Percentiles rank a stretch among this genome's conserved stretches.
Conservation (phyloP, 768 basidiomycete genomes). For the Leccinum subgranulosum region DNA sequence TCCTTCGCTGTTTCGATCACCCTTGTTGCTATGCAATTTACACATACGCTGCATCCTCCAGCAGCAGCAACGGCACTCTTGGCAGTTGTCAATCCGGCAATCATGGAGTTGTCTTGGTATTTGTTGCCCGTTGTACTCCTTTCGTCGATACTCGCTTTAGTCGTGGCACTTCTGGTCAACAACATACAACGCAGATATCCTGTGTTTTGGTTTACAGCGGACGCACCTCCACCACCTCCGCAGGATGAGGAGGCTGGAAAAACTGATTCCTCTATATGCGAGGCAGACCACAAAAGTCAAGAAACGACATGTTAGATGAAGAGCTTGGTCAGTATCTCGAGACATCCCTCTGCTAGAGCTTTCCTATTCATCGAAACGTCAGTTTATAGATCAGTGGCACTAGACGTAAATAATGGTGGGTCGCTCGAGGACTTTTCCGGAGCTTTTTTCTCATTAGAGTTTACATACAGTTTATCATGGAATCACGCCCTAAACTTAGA, state of each 20-base stretch:
- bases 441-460: conserved; percentile 3
- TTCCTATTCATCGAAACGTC: conserved; percentile 3
- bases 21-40: conserved; percentile 51
- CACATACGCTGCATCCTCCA: conserved; percentile 52
- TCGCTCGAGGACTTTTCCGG: neutral
- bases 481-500: neutral
- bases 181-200: conserved; percentile 49
- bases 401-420: neutral
- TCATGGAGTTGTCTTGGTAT: conserved; percentile 48
- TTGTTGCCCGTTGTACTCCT: conserved; percentile 52
- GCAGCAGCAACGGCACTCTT: conserved; percentile 57
- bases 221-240: neutral
- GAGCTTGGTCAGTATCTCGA: conserved; percentile 8
- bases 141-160: conserved; percentile 42
- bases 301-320: neutral
- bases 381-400: neutral
- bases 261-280: neutral
- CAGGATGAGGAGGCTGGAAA: neutral
- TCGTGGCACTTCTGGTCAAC: conserved; percentile 45
- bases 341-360: neutral
- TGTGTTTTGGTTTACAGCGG: conserved; percentile 43
- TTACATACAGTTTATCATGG: neutral
- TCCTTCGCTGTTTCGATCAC: conserved; percentile 40
- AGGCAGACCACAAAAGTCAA: neutral
- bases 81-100: conserved; percentile 41